Base-by-base conservation (phyloP, 306 rosid genomes). In the Datisca glomerata region DNA sequence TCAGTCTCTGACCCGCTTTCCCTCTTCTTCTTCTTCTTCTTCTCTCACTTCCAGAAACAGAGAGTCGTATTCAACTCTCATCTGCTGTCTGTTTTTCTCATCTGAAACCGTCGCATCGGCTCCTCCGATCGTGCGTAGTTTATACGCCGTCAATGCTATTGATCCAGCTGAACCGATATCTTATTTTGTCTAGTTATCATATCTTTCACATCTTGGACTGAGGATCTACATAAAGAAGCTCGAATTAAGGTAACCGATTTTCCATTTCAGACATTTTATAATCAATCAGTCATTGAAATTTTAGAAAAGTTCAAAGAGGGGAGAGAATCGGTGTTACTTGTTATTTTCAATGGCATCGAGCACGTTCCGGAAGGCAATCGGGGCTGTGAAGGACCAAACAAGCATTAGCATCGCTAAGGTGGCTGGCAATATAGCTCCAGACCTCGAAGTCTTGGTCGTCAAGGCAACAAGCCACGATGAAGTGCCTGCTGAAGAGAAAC, bases 371-470 rank as follows among this genome's bases (percentile, higher is more conserved):
- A 86, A 79, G 68, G 96, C 93, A 9, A 79, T 86, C 40, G 94
- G 94, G 1, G 93, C 75, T 0, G 83, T 86, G 51, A 86, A 86
- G 64, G 96, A 86, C 44, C 94, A 86, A 44, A 78, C 96, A 2
- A 82, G 93, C 66, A 86, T 86, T 32, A 69, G 93, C 74, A 67
- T 86, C 31, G 96, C 96, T 3, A 86, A 86, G 38, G 85, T 86
- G 0, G 86, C 87, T 4, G 94, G 94, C 0, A 82, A 67, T 49
- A 55, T 76, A 55, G 81, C 94, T 1, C 94, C 93, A 12, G 85
- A 82, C 32, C 75, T 79, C 1, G 96, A 86, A 50, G 94, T 86
- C 8, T 60, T 86, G 28, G 62, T 86, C 6, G 94, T 86, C 4
- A 86, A 86, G 47, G 92, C 94, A 44, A 82, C 85, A 0, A 59